A percentile compares a stretch with the other conserved stretches of the same genome.
These are phyloP conservation scores for Microdochium trichocladiopsis DNA, from an alignment of 2,329 filamentous ascomycete species.

Conservation along the genomic window DNA sequence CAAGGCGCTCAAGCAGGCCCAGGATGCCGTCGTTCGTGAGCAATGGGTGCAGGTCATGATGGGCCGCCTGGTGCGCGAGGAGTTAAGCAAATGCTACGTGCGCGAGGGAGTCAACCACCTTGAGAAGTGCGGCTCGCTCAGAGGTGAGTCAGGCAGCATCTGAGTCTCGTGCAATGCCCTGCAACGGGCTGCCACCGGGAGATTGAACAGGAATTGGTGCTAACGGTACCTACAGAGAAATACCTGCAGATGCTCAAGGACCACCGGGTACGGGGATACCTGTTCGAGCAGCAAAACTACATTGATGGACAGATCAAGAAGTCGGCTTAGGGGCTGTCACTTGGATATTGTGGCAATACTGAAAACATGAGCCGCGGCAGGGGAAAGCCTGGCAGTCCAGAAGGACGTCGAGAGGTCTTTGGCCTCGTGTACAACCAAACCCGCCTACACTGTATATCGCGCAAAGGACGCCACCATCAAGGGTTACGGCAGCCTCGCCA, in stretches of 20 bases:
- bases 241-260: constrained; percentile 74
- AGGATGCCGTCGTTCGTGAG: constrained; percentile 76
- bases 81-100: constrained; percentile 81
- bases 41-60: constrained; percentile 91
- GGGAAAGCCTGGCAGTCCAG: background rate
- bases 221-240: constrained; percentile 46
- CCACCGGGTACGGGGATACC: constrained; percentile 70
- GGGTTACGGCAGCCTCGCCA: background rate
- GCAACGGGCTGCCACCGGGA: background rate
- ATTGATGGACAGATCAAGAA: constrained; percentile 36
- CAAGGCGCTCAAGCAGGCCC: constrained; percentile 71
- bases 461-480: background rate
- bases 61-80: constrained; percentile 73
- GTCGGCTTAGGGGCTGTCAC: constrained; percentile 10
- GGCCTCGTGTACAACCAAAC: background rate
- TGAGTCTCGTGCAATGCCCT: constrained; percentile 4
- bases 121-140: constrained; percentile 75
- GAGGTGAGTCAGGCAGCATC: constrained; percentile 55
- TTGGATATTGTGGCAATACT: background rate
- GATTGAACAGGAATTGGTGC: background rate
- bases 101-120: constrained; percentile 80
- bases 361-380: background rate
- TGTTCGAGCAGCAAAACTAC: constrained; percentile 77
- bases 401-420: background rate
- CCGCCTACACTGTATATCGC: background rate